These are phyloP conservation scores for Fraxinus cuspidata DNA, from an alignment of 257 asterid genomes.

Conservation along the genomic window DNA sequence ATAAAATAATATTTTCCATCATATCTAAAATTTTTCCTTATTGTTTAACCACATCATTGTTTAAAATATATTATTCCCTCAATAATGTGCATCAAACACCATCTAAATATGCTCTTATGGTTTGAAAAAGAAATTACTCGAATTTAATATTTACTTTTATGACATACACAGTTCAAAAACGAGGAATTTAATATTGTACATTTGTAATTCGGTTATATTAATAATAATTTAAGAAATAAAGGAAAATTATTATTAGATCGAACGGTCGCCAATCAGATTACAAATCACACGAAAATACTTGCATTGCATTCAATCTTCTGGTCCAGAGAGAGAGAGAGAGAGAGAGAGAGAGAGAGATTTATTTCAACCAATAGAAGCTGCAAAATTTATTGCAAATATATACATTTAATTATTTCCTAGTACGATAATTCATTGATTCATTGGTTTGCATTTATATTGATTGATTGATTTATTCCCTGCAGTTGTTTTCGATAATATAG, in stretches of 20 bases:
- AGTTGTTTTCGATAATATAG: not conserved
- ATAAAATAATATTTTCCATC: too few relatives aligned
- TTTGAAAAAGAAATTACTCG: too few relatives aligned
- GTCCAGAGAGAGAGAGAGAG: slow-evolving; percentile 25
- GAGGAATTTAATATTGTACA: too few relatives aligned
- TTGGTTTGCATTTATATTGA: not conserved
- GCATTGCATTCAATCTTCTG: slow-evolving; percentile 33
- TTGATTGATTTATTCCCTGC: not conserved
- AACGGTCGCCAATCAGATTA: not conserved
- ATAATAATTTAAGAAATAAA: too few relatives aligned
- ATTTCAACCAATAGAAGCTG: not conserved
- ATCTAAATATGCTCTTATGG: too few relatives aligned
- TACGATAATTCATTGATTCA: not conserved
- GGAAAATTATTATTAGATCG: not conserved
- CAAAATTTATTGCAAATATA: not conserved
- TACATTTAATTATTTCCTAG: not conserved
- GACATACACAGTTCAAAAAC: too few relatives aligned
- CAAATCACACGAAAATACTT: slow-evolving; percentile 9
- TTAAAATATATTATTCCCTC: too few relatives aligned
- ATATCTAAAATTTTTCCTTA: too few relatives aligned
- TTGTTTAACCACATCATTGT: too few relatives aligned
- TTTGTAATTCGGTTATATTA: too few relatives aligned
- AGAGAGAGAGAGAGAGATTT: not conserved
- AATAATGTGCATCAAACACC: too few relatives aligned
- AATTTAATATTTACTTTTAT: too few relatives aligned